phyloP scores from a whole-genome alignment of 306 rosid species.

The Glycine tomentella region DNA sequence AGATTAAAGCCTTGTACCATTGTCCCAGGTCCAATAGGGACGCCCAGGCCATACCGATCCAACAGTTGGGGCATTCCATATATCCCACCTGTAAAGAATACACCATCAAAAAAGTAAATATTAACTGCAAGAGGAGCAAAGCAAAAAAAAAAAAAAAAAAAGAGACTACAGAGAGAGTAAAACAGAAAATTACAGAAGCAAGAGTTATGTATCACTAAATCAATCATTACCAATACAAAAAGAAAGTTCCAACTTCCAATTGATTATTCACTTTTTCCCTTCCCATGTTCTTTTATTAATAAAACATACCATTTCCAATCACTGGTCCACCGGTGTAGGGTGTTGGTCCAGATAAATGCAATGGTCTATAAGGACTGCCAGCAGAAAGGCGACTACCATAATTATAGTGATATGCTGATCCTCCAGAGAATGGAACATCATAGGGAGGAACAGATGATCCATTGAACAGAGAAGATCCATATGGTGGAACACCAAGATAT shows the following conservation, averaged over 20 bases:
- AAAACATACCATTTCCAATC: conserved; percentile 77
- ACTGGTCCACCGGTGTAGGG: conserved; percentile 90
- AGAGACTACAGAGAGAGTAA: neutral
- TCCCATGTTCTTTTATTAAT: conserved; percentile 18
- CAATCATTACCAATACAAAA: conserved; percentile 17
- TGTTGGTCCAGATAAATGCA: conserved; percentile 86
- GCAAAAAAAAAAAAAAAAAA: neutral
- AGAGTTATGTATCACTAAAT: conserved; percentile 3
- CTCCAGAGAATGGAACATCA: conserved; percentile 92
- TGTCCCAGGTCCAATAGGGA: conserved; percentile 85
- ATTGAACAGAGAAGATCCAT: conserved; percentile 89
- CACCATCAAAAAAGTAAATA: conserved; percentile 15
- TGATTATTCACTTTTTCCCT: neutral
- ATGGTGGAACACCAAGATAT: conserved; percentile 93
- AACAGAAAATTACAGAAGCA: conserved; percentile 11
- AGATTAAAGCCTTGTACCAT: conserved; percentile 76
- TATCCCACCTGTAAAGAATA: conserved; percentile 73
- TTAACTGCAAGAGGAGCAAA: conserved; percentile 29
- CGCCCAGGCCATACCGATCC: conserved; percentile 89
- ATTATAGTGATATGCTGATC: conserved; percentile 94
- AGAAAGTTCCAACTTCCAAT: conserved; percentile 13
- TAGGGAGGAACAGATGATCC: conserved; percentile 91
- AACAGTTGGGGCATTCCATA: conserved; percentile 87
- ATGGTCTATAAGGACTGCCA: conserved; percentile 90
- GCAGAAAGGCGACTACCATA: conserved; percentile 79